phyloP scores from a whole-genome alignment of 129 eudicot genomes.

The Dittrichia graveolens region DNA sequence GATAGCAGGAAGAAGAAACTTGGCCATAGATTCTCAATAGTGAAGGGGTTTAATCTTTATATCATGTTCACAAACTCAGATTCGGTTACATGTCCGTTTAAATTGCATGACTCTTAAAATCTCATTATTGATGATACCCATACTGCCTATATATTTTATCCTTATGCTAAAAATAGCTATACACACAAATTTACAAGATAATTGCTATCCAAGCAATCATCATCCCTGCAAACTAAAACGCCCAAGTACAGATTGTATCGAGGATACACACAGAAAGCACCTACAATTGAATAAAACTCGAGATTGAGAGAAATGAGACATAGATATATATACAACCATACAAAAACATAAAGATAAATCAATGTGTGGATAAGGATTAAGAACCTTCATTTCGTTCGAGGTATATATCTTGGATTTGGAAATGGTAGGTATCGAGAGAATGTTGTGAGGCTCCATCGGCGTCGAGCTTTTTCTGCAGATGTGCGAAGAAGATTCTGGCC shows the following conservation, averaged over 20 bases:
- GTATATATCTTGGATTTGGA: constrained; percentile 76
- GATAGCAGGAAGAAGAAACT: constrained; percentile 10
- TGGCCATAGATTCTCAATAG: neutral
- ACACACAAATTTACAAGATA: neutral
- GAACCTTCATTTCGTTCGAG: constrained; percentile 71
- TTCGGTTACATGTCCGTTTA: neutral
- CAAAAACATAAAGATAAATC: neutral
- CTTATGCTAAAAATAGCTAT: neutral
- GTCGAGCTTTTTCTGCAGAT: constrained; percentile 64
- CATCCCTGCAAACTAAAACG: neutral
- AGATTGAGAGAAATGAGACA: neutral
- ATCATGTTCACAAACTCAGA: neutral
- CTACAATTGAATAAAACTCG: neutral
- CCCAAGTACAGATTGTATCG: neutral
- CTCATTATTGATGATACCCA: neutral
- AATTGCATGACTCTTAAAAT: neutral
- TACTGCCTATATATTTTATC: neutral
- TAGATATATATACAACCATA: neutral
- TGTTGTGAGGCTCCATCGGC: constrained; percentile 44
- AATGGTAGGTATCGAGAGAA: constrained; percentile 74
- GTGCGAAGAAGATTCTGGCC: constrained; percentile 82
- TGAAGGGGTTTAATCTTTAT: neutral
- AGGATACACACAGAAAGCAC: neutral
- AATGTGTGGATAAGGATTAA: neutral
- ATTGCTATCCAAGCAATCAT: constrained; percentile 3